phyloP scores from a whole-genome alignment of 306 rosid species.

The Arachis hypogaea region DNA sequence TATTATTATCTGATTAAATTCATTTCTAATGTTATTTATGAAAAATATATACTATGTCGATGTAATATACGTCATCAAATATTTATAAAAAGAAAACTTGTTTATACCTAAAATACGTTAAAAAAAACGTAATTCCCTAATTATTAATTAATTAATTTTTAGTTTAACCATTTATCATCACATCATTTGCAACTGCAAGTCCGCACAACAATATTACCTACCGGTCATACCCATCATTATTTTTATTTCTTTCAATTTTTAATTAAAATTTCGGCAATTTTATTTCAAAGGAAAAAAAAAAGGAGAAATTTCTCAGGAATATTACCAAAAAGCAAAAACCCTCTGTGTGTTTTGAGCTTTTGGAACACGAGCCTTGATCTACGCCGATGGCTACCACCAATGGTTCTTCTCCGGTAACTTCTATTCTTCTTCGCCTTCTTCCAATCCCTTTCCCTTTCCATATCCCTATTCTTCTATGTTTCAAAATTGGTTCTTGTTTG shows the following conservation, averaged over 20 bases:
- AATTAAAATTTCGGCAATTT: background rate
- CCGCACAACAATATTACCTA: conserved; percentile 28
- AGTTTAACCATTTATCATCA: background rate
- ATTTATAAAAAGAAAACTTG: too few species aligned
- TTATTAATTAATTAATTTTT: too few species aligned
- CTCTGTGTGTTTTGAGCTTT: conserved; percentile 35
- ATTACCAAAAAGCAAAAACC: conserved; percentile 35
- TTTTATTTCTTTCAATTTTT: background rate
- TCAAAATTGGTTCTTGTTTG: conserved; percentile 15
- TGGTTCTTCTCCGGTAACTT: conserved; percentile 66
- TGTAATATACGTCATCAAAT: too few species aligned
- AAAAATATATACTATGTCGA: too few species aligned
- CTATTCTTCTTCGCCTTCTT: background rate
- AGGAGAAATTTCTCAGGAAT: conserved; percentile 20
- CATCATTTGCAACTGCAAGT: conserved; percentile 27
- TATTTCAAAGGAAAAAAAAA: background rate
- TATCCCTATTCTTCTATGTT: background rate
- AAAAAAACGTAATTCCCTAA: too few species aligned
- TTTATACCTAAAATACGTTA: too few species aligned
- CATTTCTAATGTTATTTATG: too few species aligned
- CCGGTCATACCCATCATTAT: conserved; percentile 20
- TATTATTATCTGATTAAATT: too few species aligned
- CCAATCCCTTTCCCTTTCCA: background rate
- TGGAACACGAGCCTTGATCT: conserved; percentile 42
- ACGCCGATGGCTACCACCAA: conserved; percentile 79